Base-by-base conservation (phyloP, 169 alveolate genomes). In the Plasmodium knowlesi region DNA sequence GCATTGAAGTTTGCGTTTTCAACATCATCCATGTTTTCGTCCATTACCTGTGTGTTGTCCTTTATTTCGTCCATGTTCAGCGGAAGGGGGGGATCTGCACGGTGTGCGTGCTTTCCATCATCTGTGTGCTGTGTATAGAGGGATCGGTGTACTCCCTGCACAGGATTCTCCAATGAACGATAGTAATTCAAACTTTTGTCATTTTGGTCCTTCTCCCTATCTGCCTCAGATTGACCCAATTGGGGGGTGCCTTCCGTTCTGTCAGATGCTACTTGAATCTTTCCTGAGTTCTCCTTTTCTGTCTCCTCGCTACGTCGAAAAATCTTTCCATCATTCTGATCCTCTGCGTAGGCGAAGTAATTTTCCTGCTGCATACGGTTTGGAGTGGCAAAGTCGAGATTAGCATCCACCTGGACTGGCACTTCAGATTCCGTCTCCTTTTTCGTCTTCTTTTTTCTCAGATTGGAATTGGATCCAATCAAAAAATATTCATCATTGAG, bases 401-500 rank as follows among this genome's bases (percentile, higher is more conserved):
- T 41, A 2, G 34, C 67, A 19, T 80, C 67, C 50, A 6, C 34
- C 12, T 12, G 54, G 50, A 39, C 54, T 2, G 32, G 3, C 78
- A 81, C 6, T 46, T 28, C 74, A 4, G 25, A 82, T 0, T 22
- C 14, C 41, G 30, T 37, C 10, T 53, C 30, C 50, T 41, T 22
- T 37, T 37, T 22, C 73, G 12, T 67, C 41, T 83, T 83, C 50
- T 83, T 83, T 16, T 30, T 22, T 39, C 16, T 83, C 78, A 19
- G 57, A 74, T 57, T n/a, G 0, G 30, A 19, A 25, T 5, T 57
- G 19, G 37, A 12, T 10, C 37, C 22, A 82, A 54, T 16, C 25
- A 32, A 16, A 70, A 83, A 83, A 14, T 83, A 83, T 46, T 50
- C 41, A 83, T 83, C 82, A 46, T 83, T 83, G 14, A 83, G 57